phyloP scores from a whole-genome alignment of 768 basidiomycete species.

The Phanerochaete carnosa region DNA sequence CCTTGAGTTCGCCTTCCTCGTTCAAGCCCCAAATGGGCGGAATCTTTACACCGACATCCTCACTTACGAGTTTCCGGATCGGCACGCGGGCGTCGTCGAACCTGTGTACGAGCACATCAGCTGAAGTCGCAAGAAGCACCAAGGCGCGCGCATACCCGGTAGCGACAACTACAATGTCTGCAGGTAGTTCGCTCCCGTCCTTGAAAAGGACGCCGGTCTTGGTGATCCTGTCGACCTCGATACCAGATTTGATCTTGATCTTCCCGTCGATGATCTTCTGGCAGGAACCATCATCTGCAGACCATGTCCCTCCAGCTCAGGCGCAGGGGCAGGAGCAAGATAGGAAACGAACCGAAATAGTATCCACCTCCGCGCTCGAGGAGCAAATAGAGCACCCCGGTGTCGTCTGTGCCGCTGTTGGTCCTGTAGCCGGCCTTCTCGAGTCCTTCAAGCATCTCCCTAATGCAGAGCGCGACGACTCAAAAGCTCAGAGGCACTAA shows the following conservation, averaged over 20 bases:
- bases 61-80: constrained; percentile 37
- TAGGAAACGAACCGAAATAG: constrained; percentile 25
- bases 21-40: constrained; percentile 62
- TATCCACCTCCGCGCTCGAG: constrained; percentile 1
- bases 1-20: constrained; percentile 60
- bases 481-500: too few relatives aligned
- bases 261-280: constrained; percentile 4
- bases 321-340: background rate
- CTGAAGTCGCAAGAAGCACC: background rate
- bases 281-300: background rate
- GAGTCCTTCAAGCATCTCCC: constrained; percentile 49
- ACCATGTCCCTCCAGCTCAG: background rate
- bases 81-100: constrained; percentile 9
- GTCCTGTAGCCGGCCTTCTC: constrained; percentile 53
- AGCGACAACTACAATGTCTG: background rate
- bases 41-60: constrained; percentile 40
- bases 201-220: constrained; percentile 17
- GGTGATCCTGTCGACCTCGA: constrained; percentile 20
- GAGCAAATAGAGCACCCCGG: constrained; percentile 38
- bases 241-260: background rate
- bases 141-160: background rate
- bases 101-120: background rate
- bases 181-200: constrained; percentile 18
- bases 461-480: constrained; percentile 27
- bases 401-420: constrained; percentile 47